Conservation (phyloP, 2,329 filamentous ascomycete genomes). For the Chrysoporthe cubensis region DNA sequence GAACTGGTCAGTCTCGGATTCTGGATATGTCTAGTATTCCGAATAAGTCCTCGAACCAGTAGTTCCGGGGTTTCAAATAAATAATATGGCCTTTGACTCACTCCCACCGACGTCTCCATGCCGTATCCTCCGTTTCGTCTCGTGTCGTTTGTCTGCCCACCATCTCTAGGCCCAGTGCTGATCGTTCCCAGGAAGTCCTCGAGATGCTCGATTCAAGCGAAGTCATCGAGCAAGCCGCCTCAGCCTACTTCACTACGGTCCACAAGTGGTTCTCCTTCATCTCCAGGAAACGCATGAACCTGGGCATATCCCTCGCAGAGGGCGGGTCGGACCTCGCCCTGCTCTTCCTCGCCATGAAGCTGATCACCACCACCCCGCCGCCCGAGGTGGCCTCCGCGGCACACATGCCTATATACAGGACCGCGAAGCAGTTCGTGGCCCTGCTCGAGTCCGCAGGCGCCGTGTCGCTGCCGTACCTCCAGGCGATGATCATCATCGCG, state of each 20-base stretch:
- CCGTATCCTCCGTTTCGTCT: background rate
- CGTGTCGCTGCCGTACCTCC: conserved; percentile 48
- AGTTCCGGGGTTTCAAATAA: background rate
- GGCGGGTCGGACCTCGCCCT: conserved; percentile 50
- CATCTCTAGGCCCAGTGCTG: background rate
- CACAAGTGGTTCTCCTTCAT: conserved; percentile 54
- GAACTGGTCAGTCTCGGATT: background rate
- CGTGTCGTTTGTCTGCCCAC: background rate
- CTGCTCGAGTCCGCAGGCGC: conserved; percentile 47
- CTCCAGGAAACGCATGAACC: conserved; percentile 49
- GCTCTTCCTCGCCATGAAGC: conserved; percentile 54
- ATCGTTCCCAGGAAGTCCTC: conserved; percentile 40
- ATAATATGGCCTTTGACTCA: background rate
- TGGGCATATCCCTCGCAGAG: conserved; percentile 47
- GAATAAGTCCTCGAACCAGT: background rate
- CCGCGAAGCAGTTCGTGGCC: conserved; percentile 47
- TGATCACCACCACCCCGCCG: conserved; percentile 43
- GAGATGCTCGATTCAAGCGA: conserved; percentile 44
- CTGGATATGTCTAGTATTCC: background rate
- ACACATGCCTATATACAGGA: conserved; percentile 46
- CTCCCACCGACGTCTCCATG: background rate
- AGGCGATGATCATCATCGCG: conserved; percentile 50
- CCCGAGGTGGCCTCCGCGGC: conserved; percentile 39
- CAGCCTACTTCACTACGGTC: conserved; percentile 48
- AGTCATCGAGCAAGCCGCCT: conserved; percentile 43